Percentiles rank a stretch among this genome's conserved stretches.
phyloP scores from a whole-genome alignment of 352 stramenopile genomes.

The Phytophthora cactorum region DNA sequence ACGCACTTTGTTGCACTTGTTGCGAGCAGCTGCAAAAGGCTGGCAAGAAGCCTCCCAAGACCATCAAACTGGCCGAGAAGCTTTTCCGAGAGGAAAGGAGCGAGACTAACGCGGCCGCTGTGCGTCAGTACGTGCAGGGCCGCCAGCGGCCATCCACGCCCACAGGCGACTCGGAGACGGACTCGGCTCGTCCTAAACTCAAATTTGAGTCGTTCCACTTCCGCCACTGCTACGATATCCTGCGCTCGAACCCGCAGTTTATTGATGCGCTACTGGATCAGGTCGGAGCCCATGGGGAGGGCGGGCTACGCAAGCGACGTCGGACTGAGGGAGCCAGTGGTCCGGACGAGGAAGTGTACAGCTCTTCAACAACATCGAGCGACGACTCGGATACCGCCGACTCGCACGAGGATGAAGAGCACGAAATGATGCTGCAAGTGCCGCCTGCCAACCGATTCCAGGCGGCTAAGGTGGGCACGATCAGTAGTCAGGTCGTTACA shows the following conservation, averaged over 20 bases:
- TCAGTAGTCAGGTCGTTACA: conserved; percentile 11
- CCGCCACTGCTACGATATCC: conserved; percentile 40
- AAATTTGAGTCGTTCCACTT: conserved; percentile 47
- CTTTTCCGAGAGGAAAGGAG: conserved; percentile 30
- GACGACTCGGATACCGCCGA: conserved; percentile 28
- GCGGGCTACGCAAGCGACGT: conserved; percentile 22
- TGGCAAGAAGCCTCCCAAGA: conserved; percentile 27
- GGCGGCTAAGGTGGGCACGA: conserved; percentile 13
- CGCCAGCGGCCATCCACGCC: conserved; percentile 19
- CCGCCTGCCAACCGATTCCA: conserved; percentile 7
- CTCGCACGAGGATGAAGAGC: conserved; percentile 26
- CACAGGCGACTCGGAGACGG: conserved; percentile 22
- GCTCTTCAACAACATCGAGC: conserved; percentile 22
- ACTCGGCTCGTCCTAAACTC: conserved; percentile 24
- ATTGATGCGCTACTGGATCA: conserved; percentile 26
- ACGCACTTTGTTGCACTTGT: conserved; percentile 12
- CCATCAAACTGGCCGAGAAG: conserved; percentile 25
- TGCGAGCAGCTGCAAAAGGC: conserved; percentile 22
- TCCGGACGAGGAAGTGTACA: conserved; percentile 24
- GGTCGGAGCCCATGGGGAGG: background rate
- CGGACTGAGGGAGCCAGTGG: conserved; percentile 5
- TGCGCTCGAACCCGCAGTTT: conserved; percentile 23
- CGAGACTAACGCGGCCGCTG: conserved; percentile 26
- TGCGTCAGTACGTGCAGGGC: conserved; percentile 32
- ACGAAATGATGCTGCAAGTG: conserved; percentile 3